These are phyloP conservation scores for Besnoitia besnoiti DNA, from an alignment of 169 alveolate genomes.

Conservation along the genomic window DNA sequence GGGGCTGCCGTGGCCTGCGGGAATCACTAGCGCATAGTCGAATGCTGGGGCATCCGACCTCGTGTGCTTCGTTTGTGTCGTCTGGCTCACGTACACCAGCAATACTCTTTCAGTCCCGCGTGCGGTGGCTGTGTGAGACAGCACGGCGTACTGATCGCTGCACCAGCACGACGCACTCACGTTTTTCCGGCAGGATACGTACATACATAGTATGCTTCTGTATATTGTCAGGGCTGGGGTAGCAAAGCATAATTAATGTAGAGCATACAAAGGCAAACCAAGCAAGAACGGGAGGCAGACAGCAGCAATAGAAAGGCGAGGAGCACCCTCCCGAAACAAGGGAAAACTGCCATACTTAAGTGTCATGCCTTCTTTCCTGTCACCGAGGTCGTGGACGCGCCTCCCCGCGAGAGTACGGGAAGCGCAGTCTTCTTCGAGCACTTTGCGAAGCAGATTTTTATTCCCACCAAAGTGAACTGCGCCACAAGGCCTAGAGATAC, in stretches of 20 bases:
- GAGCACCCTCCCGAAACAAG: not conserved
- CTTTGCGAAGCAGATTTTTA: not conserved
- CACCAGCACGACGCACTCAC: too few relatives aligned
- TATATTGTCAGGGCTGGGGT: too few relatives aligned
- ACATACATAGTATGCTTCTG: too few relatives aligned
- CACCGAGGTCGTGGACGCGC: not conserved
- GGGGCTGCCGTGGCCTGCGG: too few relatives aligned
- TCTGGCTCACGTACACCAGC: too few relatives aligned
- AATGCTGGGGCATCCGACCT: too few relatives aligned
- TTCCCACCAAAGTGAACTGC: conserved; percentile 2
- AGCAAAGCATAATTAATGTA: not conserved
- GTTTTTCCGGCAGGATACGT: too few relatives aligned
- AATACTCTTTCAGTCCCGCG: too few relatives aligned
- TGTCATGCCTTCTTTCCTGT: not conserved
- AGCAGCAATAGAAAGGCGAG: not conserved
- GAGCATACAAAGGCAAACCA: not conserved
- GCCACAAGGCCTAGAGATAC: not conserved
- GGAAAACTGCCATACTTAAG: not conserved
- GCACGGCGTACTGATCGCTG: too few relatives aligned
- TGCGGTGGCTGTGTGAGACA: too few relatives aligned
- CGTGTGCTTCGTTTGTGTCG: too few relatives aligned
- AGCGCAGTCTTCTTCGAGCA: not conserved
- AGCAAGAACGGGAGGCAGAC: not conserved
- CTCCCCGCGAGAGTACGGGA: not conserved
- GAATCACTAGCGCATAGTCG: too few relatives aligned